Conservation (phyloP, 495 filamentous ascomycete species). For the Aspergillus hancockii region DNA sequence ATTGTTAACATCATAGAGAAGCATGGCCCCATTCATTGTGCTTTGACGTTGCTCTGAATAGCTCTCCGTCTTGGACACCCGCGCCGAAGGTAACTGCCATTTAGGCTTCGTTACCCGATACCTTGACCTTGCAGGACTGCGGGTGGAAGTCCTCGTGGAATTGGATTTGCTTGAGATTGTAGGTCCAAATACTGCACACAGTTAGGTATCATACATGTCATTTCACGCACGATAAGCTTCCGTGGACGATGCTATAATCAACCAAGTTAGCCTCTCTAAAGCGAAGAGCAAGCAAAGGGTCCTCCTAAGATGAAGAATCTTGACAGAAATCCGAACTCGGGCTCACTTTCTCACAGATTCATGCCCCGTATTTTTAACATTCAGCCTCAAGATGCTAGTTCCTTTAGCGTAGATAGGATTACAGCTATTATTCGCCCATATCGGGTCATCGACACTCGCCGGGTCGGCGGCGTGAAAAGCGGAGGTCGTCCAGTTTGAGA, state of each 20-base stretch:
- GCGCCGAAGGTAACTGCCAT: constrained; percentile 13
- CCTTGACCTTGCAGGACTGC: neutral
- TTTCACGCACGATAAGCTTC: constrained; percentile 8
- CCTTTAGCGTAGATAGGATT: constrained; percentile 27
- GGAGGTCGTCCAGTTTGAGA: constrained; percentile 20
- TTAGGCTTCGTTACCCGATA: neutral
- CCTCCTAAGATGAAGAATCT: neutral
- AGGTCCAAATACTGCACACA: constrained; percentile 11
- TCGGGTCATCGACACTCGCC: neutral
- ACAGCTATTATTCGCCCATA: constrained; percentile 11
- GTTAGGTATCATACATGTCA: too few relatives aligned
- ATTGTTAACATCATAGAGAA: neutral
- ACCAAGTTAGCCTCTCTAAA: neutral
- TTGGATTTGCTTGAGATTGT: constrained; percentile 12
- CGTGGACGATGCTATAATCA: constrained; percentile 1
- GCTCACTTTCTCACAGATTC: constrained; percentile 18
- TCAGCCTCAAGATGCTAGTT: constrained; percentile 44
- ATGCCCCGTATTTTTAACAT: constrained; percentile 59
- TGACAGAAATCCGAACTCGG: neutral
- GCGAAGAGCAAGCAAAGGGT: too few relatives aligned
- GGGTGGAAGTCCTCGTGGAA: constrained; percentile 3
- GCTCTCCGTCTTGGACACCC: constrained; percentile 13
- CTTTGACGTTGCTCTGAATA: constrained; percentile 1
- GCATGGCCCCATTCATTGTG: neutral
- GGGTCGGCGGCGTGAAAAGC: constrained; percentile 17